These are phyloP conservation scores for Amanita pseudoporphyria DNA, from an alignment of 768 basidiomycete genomes.

Conservation along the genomic window DNA sequence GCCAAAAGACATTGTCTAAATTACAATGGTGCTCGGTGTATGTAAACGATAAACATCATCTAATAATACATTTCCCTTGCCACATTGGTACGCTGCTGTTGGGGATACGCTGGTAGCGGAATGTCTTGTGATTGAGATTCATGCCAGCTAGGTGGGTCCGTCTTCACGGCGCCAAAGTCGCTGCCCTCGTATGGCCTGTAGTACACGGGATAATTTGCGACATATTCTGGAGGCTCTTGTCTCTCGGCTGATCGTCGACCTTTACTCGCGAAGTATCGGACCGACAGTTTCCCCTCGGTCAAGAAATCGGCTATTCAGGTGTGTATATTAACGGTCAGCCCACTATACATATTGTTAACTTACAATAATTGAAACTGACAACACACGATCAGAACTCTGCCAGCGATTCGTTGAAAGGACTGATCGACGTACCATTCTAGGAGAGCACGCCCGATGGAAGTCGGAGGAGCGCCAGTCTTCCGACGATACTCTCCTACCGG, in stretches of 20 bases:
- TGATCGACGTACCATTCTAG: slow-evolving; percentile 37
- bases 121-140: background rate
- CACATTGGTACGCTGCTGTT: background rate
- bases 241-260: background rate
- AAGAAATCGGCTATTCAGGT: slow-evolving; percentile 7
- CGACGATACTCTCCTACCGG: slow-evolving; percentile 50
- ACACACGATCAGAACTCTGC: background rate
- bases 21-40: background rate
- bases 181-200: background rate
- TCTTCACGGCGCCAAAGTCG: background rate
- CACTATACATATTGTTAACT: background rate
- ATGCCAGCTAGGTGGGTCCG: background rate
- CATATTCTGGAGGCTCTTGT: background rate
- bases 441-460: slow-evolving; percentile 50
- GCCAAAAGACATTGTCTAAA: slow-evolving; percentile 1
- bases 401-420: background rate
- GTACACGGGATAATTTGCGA: background rate
- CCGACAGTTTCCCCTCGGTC: background rate
- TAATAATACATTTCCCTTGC: background rate
- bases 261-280: slow-evolving; percentile 2
- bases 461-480: slow-evolving; percentile 25
- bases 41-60: background rate
- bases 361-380: slow-evolving; percentile 3
- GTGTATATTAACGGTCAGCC: slow-evolving; percentile 9
- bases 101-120: slow-evolving; percentile 4